Evolutionary conservation across 805 yeast genomes (phyloP).

Genomic region (Ogataea trehaloabstinens): DNA sequence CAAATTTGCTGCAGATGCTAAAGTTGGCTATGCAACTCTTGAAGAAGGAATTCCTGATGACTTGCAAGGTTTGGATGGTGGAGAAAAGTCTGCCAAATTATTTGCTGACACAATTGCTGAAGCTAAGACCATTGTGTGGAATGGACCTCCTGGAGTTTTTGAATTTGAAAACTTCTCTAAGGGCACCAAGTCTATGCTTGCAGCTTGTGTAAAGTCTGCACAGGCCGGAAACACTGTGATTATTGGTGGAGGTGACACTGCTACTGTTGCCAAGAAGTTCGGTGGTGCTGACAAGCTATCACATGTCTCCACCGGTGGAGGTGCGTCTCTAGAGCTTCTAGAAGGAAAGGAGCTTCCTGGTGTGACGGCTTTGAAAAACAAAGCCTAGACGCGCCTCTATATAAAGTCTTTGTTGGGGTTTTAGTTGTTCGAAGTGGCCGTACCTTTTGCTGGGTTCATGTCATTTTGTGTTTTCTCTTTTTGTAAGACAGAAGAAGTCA

Average conservation of each 20-base stretch:
- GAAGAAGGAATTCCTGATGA: constrained; percentile 91
- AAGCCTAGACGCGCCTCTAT: constrained; percentile 2
- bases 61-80: constrained; percentile 95
- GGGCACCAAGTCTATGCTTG: constrained; percentile 90
- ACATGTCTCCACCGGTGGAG: constrained; percentile 99
- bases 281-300: constrained; percentile 96
- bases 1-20: constrained; percentile 89
- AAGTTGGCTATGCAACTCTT: constrained; percentile 78
- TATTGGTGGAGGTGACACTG: constrained; percentile 99
- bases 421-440: no score
- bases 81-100: constrained; percentile 81
- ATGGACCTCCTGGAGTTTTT: constrained; percentile 99
- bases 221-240: constrained; percentile 90
- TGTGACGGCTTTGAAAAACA: constrained; percentile 48
- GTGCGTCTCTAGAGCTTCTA: constrained; percentile 97
- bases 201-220: constrained; percentile 83
- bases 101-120: constrained; percentile 80
- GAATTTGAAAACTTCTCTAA: constrained; percentile 90
- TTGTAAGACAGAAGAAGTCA: no score
- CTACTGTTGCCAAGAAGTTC: constrained; percentile 97
- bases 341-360: constrained; percentile 99
- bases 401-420: constrained; percentile 1
- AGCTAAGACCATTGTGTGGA: constrained; percentile 99
- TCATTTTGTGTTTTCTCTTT: background rate
- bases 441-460: constrained; percentile 1